Percentiles rank a stretch among this genome's conserved stretches.
These are phyloP conservation scores for Hawksworthiomyces lignivorus DNA, from an alignment of 2,329 filamentous ascomycete species.

Conservation along the genomic window DNA sequence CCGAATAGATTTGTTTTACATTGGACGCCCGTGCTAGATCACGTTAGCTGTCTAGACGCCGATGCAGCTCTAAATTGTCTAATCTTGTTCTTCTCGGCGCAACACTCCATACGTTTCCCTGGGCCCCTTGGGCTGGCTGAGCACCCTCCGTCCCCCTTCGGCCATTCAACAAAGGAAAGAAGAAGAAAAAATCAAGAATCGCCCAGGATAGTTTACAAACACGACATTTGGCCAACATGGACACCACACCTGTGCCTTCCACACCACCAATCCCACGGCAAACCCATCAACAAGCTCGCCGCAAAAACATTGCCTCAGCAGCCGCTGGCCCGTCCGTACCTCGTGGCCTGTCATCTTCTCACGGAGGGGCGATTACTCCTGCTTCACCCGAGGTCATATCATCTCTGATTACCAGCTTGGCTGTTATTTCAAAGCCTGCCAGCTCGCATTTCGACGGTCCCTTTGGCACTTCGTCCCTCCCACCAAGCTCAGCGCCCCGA, in stretches of 20 bases:
- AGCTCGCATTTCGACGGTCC: constrained; percentile 61
- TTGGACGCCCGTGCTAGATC: background rate
- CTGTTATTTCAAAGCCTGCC: constrained; percentile 60
- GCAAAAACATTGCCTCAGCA: constrained; percentile 17
- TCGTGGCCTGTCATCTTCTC: constrained; percentile 12
- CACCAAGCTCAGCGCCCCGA: constrained; percentile 19
- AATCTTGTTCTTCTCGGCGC: constrained; percentile 6
- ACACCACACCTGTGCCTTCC: constrained; percentile 11
- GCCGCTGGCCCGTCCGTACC: background rate
- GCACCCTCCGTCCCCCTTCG: constrained; percentile 1
- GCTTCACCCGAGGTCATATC: constrained; percentile 58
- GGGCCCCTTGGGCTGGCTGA: constrained; percentile 2
- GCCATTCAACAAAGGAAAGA: background rate
- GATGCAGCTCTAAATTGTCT: constrained; percentile 10
- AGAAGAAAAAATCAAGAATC: constrained; percentile 2
- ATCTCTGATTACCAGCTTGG: constrained; percentile 60
- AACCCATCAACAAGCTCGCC: constrained; percentile 23
- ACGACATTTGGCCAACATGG: constrained; percentile 13
- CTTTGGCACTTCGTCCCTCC: constrained; percentile 32
- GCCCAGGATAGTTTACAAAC: constrained; percentile 3
- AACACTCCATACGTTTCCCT: background rate
- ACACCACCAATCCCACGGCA: constrained; percentile 23
- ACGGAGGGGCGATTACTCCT: constrained; percentile 9
- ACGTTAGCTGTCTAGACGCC: constrained; percentile 5
- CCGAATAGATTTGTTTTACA: too few species aligned